A percentile compares a stretch with the other conserved stretches of the same genome.
phyloP scores from a whole-genome alignment of 2,329 filamentous ascomycete species.

The Paraphoma sp. region DNA sequence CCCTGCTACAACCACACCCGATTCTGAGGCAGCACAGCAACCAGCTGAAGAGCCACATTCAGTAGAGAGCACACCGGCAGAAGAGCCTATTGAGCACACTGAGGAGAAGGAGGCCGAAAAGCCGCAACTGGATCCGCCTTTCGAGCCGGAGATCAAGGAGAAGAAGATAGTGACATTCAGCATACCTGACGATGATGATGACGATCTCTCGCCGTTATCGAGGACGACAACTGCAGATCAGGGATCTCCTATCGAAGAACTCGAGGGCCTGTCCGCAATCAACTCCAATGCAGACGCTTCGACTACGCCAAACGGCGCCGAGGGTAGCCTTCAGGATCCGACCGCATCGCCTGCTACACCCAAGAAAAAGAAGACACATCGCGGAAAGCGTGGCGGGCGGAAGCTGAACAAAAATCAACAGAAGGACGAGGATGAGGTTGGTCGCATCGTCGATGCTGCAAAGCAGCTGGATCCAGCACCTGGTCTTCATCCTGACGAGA shows the following conservation, averaged over 20 bases:
- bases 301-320: conserved; percentile 12
- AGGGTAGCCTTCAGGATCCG: conserved; percentile 29
- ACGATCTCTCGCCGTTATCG: conserved; percentile 40
- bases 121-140: conserved; percentile 5
- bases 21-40: conserved; percentile 6
- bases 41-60: conserved; percentile 1
- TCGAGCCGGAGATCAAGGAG: conserved; percentile 32
- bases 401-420: conserved; percentile 53
- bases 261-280: conserved; percentile 9
- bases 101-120: conserved; percentile 4
- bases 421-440: conserved; percentile 45
- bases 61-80: conserved; percentile 4
- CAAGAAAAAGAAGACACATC: conserved; percentile 58
- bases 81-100: conserved; percentile 7
- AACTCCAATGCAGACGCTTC: conserved; percentile 14
- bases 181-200: conserved; percentile 40
- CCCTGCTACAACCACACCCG: conserved; percentile 8
- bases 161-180: conserved; percentile 44
- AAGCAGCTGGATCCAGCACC: conserved; percentile 44
- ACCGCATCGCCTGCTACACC: conserved; percentile 31
- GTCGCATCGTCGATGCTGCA: conserved; percentile 49
- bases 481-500: conserved; percentile 48
- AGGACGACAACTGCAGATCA: conserved; percentile 42
- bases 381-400: conserved; percentile 56
- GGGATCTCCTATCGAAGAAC: conserved; percentile 23